These are phyloP conservation scores for Saccharomycopsis malanga DNA, from an alignment of 805 yeast genomes.

Conservation along the genomic window DNA sequence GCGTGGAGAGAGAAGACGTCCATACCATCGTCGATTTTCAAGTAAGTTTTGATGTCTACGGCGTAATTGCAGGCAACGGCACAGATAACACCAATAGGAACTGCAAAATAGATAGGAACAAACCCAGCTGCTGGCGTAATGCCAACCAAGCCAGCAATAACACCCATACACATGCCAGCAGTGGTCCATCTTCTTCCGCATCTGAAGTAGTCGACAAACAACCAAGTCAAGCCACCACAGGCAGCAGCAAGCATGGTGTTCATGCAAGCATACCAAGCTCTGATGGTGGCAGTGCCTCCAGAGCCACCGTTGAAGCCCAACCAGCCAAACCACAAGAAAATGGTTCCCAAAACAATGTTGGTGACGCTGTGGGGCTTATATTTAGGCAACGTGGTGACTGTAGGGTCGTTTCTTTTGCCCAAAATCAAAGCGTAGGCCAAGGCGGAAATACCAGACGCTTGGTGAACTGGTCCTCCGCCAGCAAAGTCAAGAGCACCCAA, in stretches of 20 bases:
- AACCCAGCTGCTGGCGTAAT: conserved; percentile 96
- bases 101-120: conserved; percentile 86
- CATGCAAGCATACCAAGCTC: conserved; percentile 91
- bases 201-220: conserved; percentile 77
- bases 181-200: conserved; percentile 88
- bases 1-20: conserved; percentile 94
- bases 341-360: conserved; percentile 85
- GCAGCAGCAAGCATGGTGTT: conserved; percentile 95
- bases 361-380: conserved; percentile 93
- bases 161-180: conserved; percentile 90
- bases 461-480: conserved; percentile 98
- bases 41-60: conserved; percentile 64
- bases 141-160: conserved; percentile 89
- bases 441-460: conserved; percentile 90
- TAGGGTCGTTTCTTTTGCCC: conserved; percentile 88
- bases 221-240: conserved; percentile 89
- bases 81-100: conserved; percentile 66
- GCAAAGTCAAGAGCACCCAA: conserved; percentile 93
- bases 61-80: conserved; percentile 69
- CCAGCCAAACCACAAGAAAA: conserved; percentile 98
- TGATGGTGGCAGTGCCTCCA: conserved; percentile 85
- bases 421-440: conserved; percentile 84
- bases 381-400: conserved; percentile 66
- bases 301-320: conserved; percentile 99
- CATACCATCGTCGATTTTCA: conserved; percentile 88